Evolutionary conservation across 2,329 filamentous ascomycete genomes (phyloP).

Genomic region (Monosporascus sp.): DNA sequence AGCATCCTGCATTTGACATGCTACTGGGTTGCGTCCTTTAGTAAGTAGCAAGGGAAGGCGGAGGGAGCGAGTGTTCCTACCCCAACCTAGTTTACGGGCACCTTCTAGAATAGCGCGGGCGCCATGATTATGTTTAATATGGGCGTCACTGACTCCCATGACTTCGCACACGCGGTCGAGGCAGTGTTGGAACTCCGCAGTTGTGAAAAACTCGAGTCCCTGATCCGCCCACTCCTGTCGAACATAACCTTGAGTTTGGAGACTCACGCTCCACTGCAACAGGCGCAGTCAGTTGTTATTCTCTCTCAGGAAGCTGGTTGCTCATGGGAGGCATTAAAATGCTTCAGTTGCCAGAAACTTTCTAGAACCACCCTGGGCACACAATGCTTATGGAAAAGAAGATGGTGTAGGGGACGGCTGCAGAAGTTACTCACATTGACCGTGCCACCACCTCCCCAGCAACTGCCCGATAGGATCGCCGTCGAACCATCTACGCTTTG

Average conservation of each 20-base stretch:
- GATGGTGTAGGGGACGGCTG: background rate
- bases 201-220: constrained; percentile 69
- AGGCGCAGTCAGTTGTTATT: background rate
- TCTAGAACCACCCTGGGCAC: background rate
- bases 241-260: constrained; percentile 68
- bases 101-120: constrained; percentile 73
- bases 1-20: too few species aligned
- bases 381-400: background rate
- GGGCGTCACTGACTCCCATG: constrained; percentile 67
- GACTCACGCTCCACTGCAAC: constrained; percentile 57
- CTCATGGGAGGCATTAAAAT: background rate
- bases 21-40: too few species aligned
- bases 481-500: constrained; percentile 53
- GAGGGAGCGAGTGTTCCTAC: constrained; percentile 10
- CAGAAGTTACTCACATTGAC: constrained; percentile 52
- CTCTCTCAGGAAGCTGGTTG: background rate
- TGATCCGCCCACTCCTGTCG: constrained; percentile 71
- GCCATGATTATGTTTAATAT: constrained; percentile 66
- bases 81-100: constrained; percentile 66
- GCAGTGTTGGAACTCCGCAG: constrained; percentile 67
- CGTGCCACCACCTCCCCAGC: constrained; percentile 82
- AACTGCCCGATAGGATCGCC: constrained; percentile 60
- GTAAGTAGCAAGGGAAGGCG: background rate
- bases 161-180: constrained; percentile 72
- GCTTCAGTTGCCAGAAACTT: background rate